A percentile compares a stretch with the other conserved stretches of the same genome.
Conservation (phyloP, 2,329 filamentous ascomycete genomes). For the Westerdykella aurantiaca region DNA sequence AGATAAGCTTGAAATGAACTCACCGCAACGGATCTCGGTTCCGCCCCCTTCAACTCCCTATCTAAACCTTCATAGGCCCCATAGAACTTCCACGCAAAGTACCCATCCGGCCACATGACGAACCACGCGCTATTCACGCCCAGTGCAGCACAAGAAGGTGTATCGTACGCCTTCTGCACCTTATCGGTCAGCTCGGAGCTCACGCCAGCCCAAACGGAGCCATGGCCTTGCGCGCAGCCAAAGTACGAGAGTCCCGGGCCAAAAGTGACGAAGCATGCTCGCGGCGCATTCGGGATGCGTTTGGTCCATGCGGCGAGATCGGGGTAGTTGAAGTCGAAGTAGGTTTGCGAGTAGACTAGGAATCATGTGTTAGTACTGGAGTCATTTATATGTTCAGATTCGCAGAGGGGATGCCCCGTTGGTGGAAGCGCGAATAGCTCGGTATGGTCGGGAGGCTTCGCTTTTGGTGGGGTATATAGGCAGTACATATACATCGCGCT, state of each 20-base stretch:
- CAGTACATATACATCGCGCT: too few species aligned
- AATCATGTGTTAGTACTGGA: too few species aligned
- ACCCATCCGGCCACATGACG: constrained; percentile 28
- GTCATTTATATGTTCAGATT: too few species aligned
- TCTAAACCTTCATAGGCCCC: constrained; percentile 25
- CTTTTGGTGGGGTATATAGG: too few species aligned
- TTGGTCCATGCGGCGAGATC: constrained; percentile 28
- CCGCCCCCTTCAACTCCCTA: constrained; percentile 21
- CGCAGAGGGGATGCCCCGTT: too few species aligned
- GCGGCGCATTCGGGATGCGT: constrained; percentile 22
- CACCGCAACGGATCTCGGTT: constrained; percentile 24
- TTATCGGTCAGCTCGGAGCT: constrained; percentile 29
- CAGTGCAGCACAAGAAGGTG: constrained; percentile 24
- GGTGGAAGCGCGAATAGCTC: too few species aligned
- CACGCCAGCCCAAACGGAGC: constrained; percentile 32
- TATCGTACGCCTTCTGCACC: constrained; percentile 29
- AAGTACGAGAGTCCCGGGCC: constrained; percentile 29
- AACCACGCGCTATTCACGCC: constrained; percentile 31
- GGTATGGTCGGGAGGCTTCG: too few species aligned
- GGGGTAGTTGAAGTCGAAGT: constrained; percentile 28
- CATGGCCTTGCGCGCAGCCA: constrained; percentile 24
- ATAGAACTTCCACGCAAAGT: constrained; percentile 29
- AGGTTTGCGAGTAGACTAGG: constrained; percentile 27
- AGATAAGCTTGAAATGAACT: constrained; percentile 6
- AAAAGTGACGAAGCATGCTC: constrained; percentile 29